These are phyloP conservation scores for Prunus salicina DNA, from an alignment of 306 rosid genomes.

Conservation along the genomic window DNA sequence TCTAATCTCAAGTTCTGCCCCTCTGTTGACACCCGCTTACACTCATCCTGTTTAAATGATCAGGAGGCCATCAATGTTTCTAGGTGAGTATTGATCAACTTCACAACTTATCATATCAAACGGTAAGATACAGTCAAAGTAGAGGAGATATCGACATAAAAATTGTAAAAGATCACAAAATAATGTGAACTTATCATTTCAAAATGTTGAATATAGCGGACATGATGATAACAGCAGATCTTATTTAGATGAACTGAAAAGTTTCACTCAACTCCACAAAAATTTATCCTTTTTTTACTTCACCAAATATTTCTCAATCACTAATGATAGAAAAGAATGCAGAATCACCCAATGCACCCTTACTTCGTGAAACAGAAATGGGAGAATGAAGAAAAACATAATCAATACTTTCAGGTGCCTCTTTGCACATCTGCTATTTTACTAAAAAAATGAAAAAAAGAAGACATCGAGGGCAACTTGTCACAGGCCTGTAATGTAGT, in stretches of 20 bases:
- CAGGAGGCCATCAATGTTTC: slow-evolving; percentile 15
- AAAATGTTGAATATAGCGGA: not conserved
- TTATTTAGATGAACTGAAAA: not conserved
- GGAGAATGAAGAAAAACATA: not conserved
- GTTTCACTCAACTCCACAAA: not conserved
- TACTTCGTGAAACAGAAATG: not conserved
- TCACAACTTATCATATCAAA: not conserved
- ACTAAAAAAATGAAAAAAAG: not conserved
- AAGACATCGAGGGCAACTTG: not conserved
- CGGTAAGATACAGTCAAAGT: not conserved
- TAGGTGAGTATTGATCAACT: not conserved
- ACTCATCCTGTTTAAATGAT: slow-evolving; percentile 71
- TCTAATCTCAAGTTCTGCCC: slow-evolving; percentile 91
- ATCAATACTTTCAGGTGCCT: not conserved
- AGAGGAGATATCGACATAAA: not conserved
- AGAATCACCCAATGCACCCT: not conserved
- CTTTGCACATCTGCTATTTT: not conserved
- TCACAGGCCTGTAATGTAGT: not conserved
- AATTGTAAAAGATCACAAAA: not conserved
- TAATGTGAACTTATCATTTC: not conserved
- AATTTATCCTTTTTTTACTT: not conserved
- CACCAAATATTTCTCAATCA: not conserved
- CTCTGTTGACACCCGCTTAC: slow-evolving; percentile 89
- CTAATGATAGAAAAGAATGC: not conserved
- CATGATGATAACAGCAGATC: slow-evolving; percentile 1